Evolutionary conservation across 2,329 filamentous ascomycete species (phyloP).

Genomic region (Amphichorda felina): DNA sequence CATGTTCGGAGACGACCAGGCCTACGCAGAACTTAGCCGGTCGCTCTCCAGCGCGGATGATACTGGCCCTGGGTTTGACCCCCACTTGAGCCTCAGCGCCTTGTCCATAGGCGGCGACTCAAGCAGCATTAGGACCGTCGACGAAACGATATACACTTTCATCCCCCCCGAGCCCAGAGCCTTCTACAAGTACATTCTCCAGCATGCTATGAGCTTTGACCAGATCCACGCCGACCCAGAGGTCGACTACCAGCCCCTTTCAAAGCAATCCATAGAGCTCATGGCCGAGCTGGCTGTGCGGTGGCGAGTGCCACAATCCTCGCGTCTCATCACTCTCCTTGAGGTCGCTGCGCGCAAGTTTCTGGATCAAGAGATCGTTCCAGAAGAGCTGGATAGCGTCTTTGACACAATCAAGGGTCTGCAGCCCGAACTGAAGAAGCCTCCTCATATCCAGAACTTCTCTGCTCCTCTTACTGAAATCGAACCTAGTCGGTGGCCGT

Average conservation of each 20-base stretch:
- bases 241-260: conserved; percentile 43
- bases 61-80: conserved; percentile 39
- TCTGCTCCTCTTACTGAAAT: conserved; percentile 40
- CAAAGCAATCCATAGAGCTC: conserved; percentile 69
- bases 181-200: conserved; percentile 73
- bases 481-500: conserved; percentile 52
- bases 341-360: conserved; percentile 83
- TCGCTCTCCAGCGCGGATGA: conserved; percentile 35
- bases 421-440: conserved; percentile 52
- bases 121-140: conserved; percentile 39
- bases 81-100: conserved; percentile 54
- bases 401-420: conserved; percentile 75
- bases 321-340: conserved; percentile 67
- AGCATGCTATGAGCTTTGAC: conserved; percentile 60
- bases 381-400: conserved; percentile 71
- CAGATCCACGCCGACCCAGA: conserved; percentile 41
- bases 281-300: conserved; percentile 74
- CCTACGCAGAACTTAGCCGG: conserved; percentile 40
- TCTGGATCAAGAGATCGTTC: conserved; percentile 66
- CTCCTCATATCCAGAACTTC: conserved; percentile 41
- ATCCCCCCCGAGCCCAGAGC: conserved; percentile 75
- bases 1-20: conserved; percentile 33
- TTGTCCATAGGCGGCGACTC: conserved; percentile 48
- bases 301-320: conserved; percentile 81
- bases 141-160: conserved; percentile 69